Percentiles rank a stretch among this genome's conserved stretches.
Conservation (phyloP, 345 rosid genomes). For the Nasturtium officinale region DNA sequence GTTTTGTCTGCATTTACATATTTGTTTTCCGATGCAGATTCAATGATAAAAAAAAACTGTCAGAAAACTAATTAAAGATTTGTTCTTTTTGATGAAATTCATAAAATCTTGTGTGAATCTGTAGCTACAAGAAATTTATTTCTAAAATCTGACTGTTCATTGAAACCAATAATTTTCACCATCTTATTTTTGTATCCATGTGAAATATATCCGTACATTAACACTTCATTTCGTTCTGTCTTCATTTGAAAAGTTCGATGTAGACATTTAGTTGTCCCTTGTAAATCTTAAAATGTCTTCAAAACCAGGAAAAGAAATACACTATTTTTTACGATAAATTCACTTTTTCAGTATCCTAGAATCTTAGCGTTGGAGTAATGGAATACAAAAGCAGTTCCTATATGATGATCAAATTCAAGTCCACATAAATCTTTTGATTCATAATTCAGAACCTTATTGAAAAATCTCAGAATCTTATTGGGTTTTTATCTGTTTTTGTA, state of each 20-base stretch:
- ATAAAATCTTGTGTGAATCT: constrained; percentile 33
- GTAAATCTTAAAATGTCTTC: constrained; percentile 24
- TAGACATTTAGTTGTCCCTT: constrained; percentile 21
- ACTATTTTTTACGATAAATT: constrained; percentile 3
- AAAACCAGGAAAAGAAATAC: constrained; percentile 12
- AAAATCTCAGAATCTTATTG: constrained; percentile 7
- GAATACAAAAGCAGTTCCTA: constrained; percentile 44
- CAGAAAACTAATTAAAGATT: constrained; percentile 20
- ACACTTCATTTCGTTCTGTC: constrained; percentile 37
- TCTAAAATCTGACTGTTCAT: constrained; percentile 21
- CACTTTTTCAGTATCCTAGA: constrained; percentile 29
- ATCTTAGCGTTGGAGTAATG: constrained; percentile 37
- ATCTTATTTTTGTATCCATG: constrained; percentile 29
- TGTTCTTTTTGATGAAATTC: constrained; percentile 16
- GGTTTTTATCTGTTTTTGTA: constrained; percentile 45
- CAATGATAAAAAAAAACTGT: constrained; percentile 7
- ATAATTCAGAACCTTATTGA: constrained; percentile 15
- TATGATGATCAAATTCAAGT: constrained; percentile 50
- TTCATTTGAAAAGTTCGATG: constrained; percentile 35
- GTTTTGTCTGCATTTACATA: constrained; percentile 12
- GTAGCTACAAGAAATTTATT: constrained; percentile 35
- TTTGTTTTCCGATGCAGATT: constrained; percentile 3
- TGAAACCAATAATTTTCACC: constrained; percentile 32
- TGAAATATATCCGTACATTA: constrained; percentile 43
- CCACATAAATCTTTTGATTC: constrained; percentile 26